These are phyloP conservation scores for Epichloe coenophiala DNA, from an alignment of 2,329 filamentous ascomycete species.

Conservation along the genomic window DNA sequence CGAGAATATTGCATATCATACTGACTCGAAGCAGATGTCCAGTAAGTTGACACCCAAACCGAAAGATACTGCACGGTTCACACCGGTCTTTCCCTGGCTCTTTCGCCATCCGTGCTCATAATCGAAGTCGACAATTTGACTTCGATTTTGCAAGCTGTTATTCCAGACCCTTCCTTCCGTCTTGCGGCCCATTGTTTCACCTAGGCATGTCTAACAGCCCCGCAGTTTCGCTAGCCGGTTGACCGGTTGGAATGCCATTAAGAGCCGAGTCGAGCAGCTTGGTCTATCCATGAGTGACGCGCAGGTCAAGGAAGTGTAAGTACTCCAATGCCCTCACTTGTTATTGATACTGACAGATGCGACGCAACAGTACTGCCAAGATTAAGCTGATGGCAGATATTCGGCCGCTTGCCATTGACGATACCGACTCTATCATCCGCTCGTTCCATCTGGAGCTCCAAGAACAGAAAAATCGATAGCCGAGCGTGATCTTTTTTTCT, in stretches of 20 bases:
- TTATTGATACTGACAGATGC: neutral
- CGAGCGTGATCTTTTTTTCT: neutral
- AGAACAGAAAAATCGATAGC: neutral
- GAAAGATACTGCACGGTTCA: neutral
- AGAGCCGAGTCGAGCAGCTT: conserved; percentile 74
- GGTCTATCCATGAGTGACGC: conserved; percentile 40
- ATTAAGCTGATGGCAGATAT: conserved; percentile 88
- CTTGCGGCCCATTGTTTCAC: no score
- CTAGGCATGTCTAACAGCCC: neutral
- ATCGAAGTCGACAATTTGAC: neutral
- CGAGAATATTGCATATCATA: neutral
- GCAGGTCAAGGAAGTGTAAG: conserved; percentile 20
- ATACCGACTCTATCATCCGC: conserved; percentile 77
- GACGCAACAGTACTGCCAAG: conserved; percentile 41
- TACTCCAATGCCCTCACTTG: neutral
- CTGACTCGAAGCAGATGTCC: conserved; percentile 1
- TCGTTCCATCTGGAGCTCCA: conserved; percentile 48
- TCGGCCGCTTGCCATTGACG: conserved; percentile 73
- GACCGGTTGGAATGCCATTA: conserved; percentile 93
- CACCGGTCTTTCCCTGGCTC: neutral
- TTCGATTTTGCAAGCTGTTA: no score
- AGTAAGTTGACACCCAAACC: neutral
- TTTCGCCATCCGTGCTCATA: neutral
- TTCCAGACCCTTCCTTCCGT: no score
- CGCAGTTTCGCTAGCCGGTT: conserved; percentile 21